A percentile compares a stretch with the other conserved stretches of the same genome.
Conservation (phyloP, 192 early-diverging fungal species). For the Coemansia sp. region DNA sequence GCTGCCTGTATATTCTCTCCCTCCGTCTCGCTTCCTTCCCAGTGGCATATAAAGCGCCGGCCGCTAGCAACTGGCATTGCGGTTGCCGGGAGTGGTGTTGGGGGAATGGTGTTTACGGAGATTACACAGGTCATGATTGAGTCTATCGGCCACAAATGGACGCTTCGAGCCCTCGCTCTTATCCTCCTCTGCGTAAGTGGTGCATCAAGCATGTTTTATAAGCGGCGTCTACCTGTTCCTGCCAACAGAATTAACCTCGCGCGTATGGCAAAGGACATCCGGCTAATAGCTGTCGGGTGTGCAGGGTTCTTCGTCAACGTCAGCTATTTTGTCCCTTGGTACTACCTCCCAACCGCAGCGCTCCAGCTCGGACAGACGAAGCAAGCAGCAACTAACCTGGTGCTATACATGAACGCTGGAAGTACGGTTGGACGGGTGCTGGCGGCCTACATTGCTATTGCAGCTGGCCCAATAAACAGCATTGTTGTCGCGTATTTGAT, state of each 20-base stretch:
- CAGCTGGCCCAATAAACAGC: slow-evolving; percentile 41
- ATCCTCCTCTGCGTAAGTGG: slow-evolving; percentile 29
- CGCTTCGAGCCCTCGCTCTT: slow-evolving; percentile 31
- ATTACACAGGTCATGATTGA: slow-evolving; percentile 61
- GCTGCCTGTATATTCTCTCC: slow-evolving; percentile 67
- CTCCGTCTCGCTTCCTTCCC: slow-evolving; percentile 64
- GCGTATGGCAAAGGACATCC: slow-evolving; percentile 25
- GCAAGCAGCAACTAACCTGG: slow-evolving; percentile 37
- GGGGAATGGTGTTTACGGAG: slow-evolving; percentile 67
- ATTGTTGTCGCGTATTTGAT: slow-evolving; percentile 22
- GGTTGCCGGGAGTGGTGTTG: slow-evolving; percentile 72
- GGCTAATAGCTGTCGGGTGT: slow-evolving; percentile 19
- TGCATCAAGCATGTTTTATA: slow-evolving; percentile 27
- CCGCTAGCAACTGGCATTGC: slow-evolving; percentile 74
- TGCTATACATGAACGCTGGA: slow-evolving; percentile 45
- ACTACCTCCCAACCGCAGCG: slow-evolving; percentile 47
- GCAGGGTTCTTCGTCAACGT: slow-evolving; percentile 39
- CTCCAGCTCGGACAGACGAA: slow-evolving; percentile 33
- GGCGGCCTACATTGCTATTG: slow-evolving; percentile 21
- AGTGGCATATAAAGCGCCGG: slow-evolving; percentile 70
- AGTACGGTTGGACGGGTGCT: slow-evolving; percentile 35
- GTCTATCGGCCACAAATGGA: slow-evolving; percentile 35
- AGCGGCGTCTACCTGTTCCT: slow-evolving; percentile 22
- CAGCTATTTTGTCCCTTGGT: slow-evolving; percentile 41
- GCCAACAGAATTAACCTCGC: slow-evolving; percentile 16